Evolutionary conservation across 495 filamentous ascomycete species (phyloP), one percentile per base, ranked within the genome.

Genomic region (Penicillium paradoxum): DNA sequence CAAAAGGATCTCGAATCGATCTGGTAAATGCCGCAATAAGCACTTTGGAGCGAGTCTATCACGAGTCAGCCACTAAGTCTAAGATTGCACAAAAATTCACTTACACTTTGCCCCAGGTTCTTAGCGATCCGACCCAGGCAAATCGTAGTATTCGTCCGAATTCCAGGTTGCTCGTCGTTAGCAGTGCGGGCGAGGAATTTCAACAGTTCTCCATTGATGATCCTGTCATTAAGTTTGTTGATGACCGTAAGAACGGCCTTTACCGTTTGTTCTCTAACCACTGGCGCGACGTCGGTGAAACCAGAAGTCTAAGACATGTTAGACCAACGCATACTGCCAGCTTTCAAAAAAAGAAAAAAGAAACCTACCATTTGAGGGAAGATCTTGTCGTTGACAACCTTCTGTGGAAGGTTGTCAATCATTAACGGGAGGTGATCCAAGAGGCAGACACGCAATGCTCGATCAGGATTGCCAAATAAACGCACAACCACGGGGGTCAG

Each of bases 81-180:
- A 7, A 1, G 11, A 27, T 13, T 3, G 13, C 9, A 2, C 15
- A 46, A 17, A n/a, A 19, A n/a, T 50, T 2, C 5, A 66, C 76
- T 54, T 69, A 86, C 83, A 63, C 82, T 83, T 18, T 81, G 71
- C 2, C 90, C 88, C 14, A 98, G 73, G 58, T 95, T 87, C 58
- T 88, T 91, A 2, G 93, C 91, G 55, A 98, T 96, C 58, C 93
- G 96, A 13, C 93, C 93, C 9, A 98, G 71, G 63, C 93, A 97
- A 25, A 98, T 97, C 0, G 95, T 97, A 0, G 93, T 98, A 64
- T 98, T 98, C 6, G 93, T 98, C 53, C 93, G 82, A 47, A 98
- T 98, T 6, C 93, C 93, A 15, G 95, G 92, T 60, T 98, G 92
- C 62, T 97, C 92, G 56, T 98, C 93, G 59, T 97, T 97, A 33